A percentile compares a stretch with the other conserved stretches of the same genome.
These are phyloP conservation scores for Daedalea quercina DNA, from an alignment of 768 basidiomycete genomes.

Conservation along the genomic window DNA sequence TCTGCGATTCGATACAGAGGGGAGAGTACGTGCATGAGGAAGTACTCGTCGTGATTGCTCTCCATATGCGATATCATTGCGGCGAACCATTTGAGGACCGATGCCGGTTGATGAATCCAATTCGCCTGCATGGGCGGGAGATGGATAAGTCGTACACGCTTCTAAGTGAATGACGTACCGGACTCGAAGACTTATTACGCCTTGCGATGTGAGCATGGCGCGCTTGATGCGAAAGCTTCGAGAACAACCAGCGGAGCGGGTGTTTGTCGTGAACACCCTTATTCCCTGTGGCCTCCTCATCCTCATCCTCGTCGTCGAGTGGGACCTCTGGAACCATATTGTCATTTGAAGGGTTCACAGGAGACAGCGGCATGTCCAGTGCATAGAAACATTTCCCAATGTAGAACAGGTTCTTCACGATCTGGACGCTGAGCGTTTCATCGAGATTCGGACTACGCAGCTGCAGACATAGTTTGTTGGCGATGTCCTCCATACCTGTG, in stretches of 20 bases:
- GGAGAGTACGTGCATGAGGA: conserved; percentile 77
- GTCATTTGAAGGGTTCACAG: conserved; percentile 13
- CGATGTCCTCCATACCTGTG: conserved; percentile 56
- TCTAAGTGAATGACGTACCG: conserved; percentile 30
- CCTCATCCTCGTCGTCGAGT: conserved; percentile 16
- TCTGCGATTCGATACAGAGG: conserved; percentile 85
- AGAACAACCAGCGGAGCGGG: conserved; percentile 89
- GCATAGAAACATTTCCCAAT: conserved; percentile 79
- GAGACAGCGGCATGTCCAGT: conserved; percentile 21
- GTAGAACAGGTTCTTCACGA: conserved; percentile 91
- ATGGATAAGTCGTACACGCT: neutral
- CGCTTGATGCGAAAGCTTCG: conserved; percentile 84
- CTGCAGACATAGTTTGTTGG: conserved; percentile 67
- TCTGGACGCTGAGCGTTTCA: conserved; percentile 65
- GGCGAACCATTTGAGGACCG: conserved; percentile 88
- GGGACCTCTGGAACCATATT: conserved; percentile 25
- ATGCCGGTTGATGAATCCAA: conserved; percentile 78
- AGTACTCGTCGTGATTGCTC: conserved; percentile 47
- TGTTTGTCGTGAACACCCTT: too few species aligned
- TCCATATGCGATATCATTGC: conserved; percentile 80
- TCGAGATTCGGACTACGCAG: conserved; percentile 79
- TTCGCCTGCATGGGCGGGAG: conserved; percentile 44
- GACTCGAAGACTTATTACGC: conserved; percentile 41
- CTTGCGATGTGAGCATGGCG: conserved; percentile 69
- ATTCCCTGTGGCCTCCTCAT: conserved; percentile 12